These are phyloP conservation scores for Corynascus novoguineensis DNA, from an alignment of 495 filamentous ascomycete genomes.

Conservation along the genomic window DNA sequence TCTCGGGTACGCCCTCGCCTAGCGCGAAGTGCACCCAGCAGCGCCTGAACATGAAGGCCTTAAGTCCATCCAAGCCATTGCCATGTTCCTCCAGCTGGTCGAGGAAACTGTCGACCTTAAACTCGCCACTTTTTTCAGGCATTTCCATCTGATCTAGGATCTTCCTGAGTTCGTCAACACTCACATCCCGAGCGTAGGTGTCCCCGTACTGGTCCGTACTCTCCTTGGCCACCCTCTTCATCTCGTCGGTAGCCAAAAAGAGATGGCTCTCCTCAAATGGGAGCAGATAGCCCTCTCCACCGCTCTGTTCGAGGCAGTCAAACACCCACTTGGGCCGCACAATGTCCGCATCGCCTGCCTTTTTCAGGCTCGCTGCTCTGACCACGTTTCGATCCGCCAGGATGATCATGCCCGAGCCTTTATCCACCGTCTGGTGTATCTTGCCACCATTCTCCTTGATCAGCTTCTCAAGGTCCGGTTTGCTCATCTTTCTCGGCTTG, in stretches of 20 bases:
- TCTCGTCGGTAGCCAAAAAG: slow-evolving; percentile 36
- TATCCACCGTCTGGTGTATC: slow-evolving; percentile 66
- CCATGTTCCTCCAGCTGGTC: slow-evolving; percentile 54
- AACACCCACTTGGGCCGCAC: slow-evolving; percentile 78
- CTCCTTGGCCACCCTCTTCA: slow-evolving; percentile 25
- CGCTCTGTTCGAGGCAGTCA: slow-evolving; percentile 67
- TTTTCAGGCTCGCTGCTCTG: slow-evolving; percentile 77
- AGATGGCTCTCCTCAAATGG: slow-evolving; percentile 49
- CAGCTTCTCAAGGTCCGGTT: slow-evolving; percentile 75
- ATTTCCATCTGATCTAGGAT: slow-evolving; percentile 47
- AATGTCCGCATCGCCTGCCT: slow-evolving; percentile 60
- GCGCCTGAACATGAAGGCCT: slow-evolving; percentile 63
- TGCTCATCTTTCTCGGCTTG: slow-evolving; percentile 57
- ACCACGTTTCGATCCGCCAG: slow-evolving; percentile 82
- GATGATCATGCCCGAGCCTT: slow-evolving; percentile 55
- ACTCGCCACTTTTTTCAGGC: slow-evolving; percentile 14
- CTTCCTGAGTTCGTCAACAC: slow-evolving; percentile 56
- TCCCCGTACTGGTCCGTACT: slow-evolving; percentile 75
- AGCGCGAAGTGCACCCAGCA: slow-evolving; percentile 51
- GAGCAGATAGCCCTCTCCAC: slow-evolving; percentile 51
- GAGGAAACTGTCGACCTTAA: slow-evolving; percentile 40
- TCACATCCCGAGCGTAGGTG: slow-evolving; percentile 72
- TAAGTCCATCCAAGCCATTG: slow-evolving; percentile 43
- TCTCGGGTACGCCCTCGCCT: slow-evolving; percentile 14
- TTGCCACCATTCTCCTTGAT: slow-evolving; percentile 85